These are phyloP conservation scores for Chrysanthemum makinoi DNA, from an alignment of 129 eudicot species.

Conservation along the genomic window DNA sequence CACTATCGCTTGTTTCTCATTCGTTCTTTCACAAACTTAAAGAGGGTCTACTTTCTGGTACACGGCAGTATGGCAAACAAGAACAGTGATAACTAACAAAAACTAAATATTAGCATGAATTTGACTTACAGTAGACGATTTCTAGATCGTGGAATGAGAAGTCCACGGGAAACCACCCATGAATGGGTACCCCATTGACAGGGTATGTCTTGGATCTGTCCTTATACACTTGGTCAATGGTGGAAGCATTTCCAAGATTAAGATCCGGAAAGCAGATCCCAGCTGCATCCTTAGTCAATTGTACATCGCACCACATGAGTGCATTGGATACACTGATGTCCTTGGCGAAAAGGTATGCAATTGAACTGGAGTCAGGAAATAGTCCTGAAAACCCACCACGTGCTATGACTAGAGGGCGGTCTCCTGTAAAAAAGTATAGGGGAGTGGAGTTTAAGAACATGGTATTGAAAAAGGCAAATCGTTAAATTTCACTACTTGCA, in stretches of 20 bases:
- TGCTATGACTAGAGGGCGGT: conserved; percentile 40
- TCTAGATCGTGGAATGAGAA: conserved; percentile 45
- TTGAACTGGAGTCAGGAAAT: conserved; percentile 39
- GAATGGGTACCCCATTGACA: conserved; percentile 33
- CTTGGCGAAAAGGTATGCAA: conserved; percentile 29
- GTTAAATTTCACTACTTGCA: too few relatives aligned
- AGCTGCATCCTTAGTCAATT: conserved; percentile 50
- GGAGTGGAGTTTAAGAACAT: background rate
- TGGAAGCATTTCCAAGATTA: conserved; percentile 36
- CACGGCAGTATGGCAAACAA: conserved; percentile 4
- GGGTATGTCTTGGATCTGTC: conserved; percentile 27
- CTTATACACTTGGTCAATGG: background rate
- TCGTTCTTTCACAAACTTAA: conserved; percentile 6
- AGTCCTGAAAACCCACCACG: conserved; percentile 59
- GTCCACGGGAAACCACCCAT: conserved; percentile 55
- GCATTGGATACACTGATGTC: conserved; percentile 22
- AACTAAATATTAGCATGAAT: background rate
- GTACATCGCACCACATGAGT: conserved; percentile 48
- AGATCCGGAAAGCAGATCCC: conserved; percentile 49
- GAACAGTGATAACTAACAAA: background rate
- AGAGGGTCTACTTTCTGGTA: conserved; percentile 3
- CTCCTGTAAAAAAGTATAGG: conserved; percentile 28
- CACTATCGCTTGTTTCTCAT: too few relatives aligned
- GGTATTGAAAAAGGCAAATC: too few relatives aligned
- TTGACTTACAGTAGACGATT: conserved; percentile 50